A percentile compares a stretch with the other conserved stretches of the same genome.
Conservation (phyloP, 345 rosid species). For the Salix dunnii region DNA sequence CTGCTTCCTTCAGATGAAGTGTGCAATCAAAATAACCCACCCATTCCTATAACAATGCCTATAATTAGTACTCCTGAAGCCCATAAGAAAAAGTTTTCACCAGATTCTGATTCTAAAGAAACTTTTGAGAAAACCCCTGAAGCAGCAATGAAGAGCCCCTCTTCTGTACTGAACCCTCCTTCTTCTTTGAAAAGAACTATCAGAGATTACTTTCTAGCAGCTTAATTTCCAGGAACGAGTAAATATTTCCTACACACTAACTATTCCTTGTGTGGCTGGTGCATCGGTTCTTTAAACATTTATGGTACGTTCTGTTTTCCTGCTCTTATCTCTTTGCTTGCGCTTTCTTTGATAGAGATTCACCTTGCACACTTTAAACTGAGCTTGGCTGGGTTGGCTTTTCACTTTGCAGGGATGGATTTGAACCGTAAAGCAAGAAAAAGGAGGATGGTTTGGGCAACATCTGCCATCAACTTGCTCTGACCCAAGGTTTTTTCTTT, state of each 20-base stretch:
- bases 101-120: constrained; percentile 30
- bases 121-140: constrained; percentile 54
- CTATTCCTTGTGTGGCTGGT: no score
- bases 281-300: not conserved
- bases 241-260: no score
- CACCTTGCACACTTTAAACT: not conserved
- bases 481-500: no score
- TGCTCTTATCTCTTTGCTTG: not conserved
- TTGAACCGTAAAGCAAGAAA: not conserved
- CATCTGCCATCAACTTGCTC: not conserved
- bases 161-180: constrained; percentile 82
- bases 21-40: constrained; percentile 19
- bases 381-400: not conserved
- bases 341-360: not conserved
- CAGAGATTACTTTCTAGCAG: constrained; percentile 70
- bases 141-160: constrained; percentile 54
- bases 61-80: constrained; percentile 53
- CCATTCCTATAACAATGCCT: constrained; percentile 20
- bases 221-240: constrained; percentile 12
- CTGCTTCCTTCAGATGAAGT: constrained; percentile 25
- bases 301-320: not conserved
- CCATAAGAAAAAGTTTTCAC: constrained; percentile 31
- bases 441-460: not conserved
- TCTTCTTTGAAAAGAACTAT: constrained; percentile 85
- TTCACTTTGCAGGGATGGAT: not conserved